These are phyloP conservation scores for Dactylellina cionopaga DNA, from an alignment of 2,329 filamentous ascomycete genomes.

Conservation along the genomic window DNA sequence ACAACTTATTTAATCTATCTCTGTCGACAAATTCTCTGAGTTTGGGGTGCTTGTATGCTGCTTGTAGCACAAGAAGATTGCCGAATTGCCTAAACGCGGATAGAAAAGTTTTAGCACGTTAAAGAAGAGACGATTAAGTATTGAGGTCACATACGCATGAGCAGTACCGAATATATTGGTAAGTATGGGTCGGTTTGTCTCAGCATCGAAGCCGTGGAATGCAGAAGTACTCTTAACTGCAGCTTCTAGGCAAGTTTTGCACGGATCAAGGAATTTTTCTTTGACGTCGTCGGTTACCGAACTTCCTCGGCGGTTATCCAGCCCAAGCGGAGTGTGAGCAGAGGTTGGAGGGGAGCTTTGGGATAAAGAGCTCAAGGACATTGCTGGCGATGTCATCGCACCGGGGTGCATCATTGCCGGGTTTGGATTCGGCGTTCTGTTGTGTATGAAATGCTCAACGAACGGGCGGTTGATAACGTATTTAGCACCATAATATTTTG, in stretches of 20 bases:
- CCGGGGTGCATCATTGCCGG: slow-evolving; percentile 68
- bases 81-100: slow-evolving; percentile 81
- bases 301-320: slow-evolving; percentile 28
- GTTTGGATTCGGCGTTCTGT: slow-evolving; percentile 60
- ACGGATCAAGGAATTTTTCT: slow-evolving; percentile 52
- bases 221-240: slow-evolving; percentile 86
- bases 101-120: slow-evolving; percentile 55
- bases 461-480: slow-evolving; percentile 90
- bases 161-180: slow-evolving; percentile 97
- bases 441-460: slow-evolving; percentile 70
- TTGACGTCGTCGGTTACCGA: slow-evolving; percentile 40
- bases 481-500: slow-evolving; percentile 92
- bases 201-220: slow-evolving; percentile 74
- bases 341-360: slow-evolving; percentile 54
- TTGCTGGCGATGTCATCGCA: slow-evolving; percentile 57
- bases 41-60: slow-evolving; percentile 75
- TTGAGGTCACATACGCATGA: slow-evolving; percentile 74
- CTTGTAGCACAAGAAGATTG: slow-evolving; percentile 89
- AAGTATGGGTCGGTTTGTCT: slow-evolving; percentile 76
- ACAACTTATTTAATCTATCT: slow-evolving; percentile 69
- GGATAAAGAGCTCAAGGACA: slow-evolving; percentile 54
- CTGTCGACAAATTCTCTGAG: slow-evolving; percentile 70
- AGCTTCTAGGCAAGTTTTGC: slow-evolving; percentile 71
- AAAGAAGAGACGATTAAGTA: neutral
- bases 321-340: slow-evolving; percentile 52